Base-by-base conservation (phyloP, 2,329 filamentous ascomycete genomes). In the Pezizomycotina sp. region DNA sequence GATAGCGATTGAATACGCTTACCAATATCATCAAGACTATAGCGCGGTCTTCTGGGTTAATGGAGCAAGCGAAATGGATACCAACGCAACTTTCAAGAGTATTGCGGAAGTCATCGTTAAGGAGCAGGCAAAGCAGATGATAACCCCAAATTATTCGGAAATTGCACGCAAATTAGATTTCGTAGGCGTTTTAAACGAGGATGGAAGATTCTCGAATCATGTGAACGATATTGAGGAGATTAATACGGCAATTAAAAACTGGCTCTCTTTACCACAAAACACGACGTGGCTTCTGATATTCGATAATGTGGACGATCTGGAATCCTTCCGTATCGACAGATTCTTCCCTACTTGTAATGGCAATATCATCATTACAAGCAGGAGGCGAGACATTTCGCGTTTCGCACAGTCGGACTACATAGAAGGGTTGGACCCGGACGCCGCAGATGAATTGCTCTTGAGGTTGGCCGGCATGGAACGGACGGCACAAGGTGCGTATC, bases 1-100 rank as follows among this genome's bases (percentile, higher is more conserved):
- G 27, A 43, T 50, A 27, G 45, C 45, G 8, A 30, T 36, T 4
- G 41, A 51, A 40, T 53, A 47, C 28, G 45, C 42, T 9, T 46
- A 46, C 27, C 26, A 38, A 16, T 7, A 46, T 12, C 29, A 35
- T 8, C 14, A 34, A 3, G 26, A 43, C 2, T 53, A 50, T 26
- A 38, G 39, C 15, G 45, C 50, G 3, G 29, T 52, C 8, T 50
- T 52, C 41, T 52, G 48, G 48, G 16, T 53, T 6, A 38, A 44
- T 31, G 42, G 42, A 10, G 34, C 29, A 20, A 46, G 31, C 8
- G 38, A 29, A 31, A 32, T 26, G 33, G 7, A 6, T 13, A 31
- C 25, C 4, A 14, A n/a, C 6, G 38, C 41, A 2, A 30, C 47
- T 31, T 47, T 32, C 25, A 9, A 7, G 14, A 9, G 27, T n/a